A percentile compares a stretch with the other conserved stretches of the same genome.
phyloP scores from a whole-genome alignment of 2,329 filamentous ascomycete species.

The Penicillium polonicum region DNA sequence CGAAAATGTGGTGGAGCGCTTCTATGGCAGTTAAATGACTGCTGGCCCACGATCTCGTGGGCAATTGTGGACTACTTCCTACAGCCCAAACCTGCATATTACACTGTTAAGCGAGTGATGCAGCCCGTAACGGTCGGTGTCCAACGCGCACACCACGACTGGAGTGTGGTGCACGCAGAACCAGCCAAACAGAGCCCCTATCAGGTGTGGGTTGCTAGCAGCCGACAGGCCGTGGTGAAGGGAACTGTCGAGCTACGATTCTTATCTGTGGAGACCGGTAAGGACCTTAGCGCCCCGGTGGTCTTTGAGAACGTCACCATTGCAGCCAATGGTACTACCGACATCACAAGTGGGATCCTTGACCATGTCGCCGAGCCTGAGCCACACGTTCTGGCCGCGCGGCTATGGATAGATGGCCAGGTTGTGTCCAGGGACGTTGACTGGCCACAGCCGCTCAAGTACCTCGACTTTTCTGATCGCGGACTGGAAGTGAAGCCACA shows the following conservation, averaged over 20 bases:
- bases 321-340: neutral
- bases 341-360: neutral
- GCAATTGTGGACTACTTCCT: neutral
- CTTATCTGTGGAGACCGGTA: neutral
- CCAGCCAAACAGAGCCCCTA: neutral
- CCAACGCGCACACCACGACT: neutral
- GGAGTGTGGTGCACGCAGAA: neutral
- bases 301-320: neutral
- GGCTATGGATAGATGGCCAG: neutral
- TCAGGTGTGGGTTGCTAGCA: neutral
- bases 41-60: neutral
- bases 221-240: neutral
- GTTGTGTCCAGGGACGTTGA: neutral
- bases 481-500: neutral
- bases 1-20: neutral
- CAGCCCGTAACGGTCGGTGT: neutral
- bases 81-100: neutral
- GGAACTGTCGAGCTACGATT: neutral
- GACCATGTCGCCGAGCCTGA: neutral
- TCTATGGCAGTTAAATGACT: neutral
- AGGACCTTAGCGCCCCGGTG: neutral
- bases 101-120: neutral
- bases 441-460: neutral
- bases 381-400: neutral
- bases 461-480: neutral